phyloP scores from a whole-genome alignment of 805 yeast genomes.

The Lipomyces spencermartinsiae region DNA sequence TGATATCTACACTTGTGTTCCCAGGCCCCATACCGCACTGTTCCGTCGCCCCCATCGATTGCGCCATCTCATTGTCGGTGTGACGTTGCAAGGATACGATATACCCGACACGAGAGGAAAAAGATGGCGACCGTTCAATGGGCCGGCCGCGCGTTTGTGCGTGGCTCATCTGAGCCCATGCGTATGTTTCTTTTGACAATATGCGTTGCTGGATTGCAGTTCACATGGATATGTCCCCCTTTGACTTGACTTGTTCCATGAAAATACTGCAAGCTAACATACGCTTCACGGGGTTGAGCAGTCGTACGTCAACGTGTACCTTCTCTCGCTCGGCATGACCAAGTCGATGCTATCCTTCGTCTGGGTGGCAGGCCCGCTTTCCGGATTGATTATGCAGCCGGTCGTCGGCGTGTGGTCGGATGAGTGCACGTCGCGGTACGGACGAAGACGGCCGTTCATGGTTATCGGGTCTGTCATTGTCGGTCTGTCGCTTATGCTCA shows the following conservation, averaged over 20 bases:
- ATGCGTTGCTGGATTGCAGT: constrained; percentile 63
- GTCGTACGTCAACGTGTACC: constrained; percentile 48
- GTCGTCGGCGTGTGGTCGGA: constrained; percentile 66
- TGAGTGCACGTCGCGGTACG: constrained; percentile 53
- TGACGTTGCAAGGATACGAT: neutral
- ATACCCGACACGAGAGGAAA: neutral
- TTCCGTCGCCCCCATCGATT: neutral
- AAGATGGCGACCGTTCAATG: constrained; percentile 18
- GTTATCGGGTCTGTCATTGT: constrained; percentile 61
- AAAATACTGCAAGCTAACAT: constrained; percentile 2
- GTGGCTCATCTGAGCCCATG: constrained; percentile 34
- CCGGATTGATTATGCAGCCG: constrained; percentile 72
- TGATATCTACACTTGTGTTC: neutral
- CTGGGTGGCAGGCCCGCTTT: constrained; percentile 72
- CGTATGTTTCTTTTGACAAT: constrained; percentile 57
- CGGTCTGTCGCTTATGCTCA: constrained; percentile 52
- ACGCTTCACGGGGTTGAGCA: constrained; percentile 36
- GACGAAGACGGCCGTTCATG: constrained; percentile 65
- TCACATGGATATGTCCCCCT: constrained; percentile 61
- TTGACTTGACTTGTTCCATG: neutral
- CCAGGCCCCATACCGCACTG: neutral
- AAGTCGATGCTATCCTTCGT: constrained; percentile 61
- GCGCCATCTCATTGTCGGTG: neutral
- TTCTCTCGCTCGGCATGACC: constrained; percentile 64
- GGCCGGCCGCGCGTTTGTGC: constrained; percentile 36